Evolutionary conservation across 2,329 filamentous ascomycete genomes (phyloP).

Genomic region (Fusarium concolor): DNA sequence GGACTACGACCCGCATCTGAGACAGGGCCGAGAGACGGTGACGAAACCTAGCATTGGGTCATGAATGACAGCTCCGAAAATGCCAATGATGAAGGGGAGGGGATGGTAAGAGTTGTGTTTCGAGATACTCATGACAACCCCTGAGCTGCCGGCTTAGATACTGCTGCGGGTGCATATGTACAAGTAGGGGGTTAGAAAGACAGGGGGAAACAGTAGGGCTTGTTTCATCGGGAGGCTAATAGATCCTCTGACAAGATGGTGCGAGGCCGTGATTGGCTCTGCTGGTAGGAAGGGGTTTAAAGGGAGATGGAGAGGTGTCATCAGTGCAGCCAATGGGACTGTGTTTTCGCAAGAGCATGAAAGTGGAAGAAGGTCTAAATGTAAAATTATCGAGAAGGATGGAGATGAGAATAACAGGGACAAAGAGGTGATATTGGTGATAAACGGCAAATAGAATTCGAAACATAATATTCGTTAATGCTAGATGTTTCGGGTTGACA

Average conservation of each 20-base stretch:
- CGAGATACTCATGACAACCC: constrained; percentile 17
- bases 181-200: constrained; percentile 34
- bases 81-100: constrained; percentile 4
- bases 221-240: constrained; percentile 45
- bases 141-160: constrained; percentile 30
- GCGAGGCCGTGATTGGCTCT: constrained; percentile 37
- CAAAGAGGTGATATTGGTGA: not conserved
- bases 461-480: not conserved
- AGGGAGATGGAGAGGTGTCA: constrained; percentile 28
- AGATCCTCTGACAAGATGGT: constrained; percentile 38
- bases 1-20: constrained; percentile 15
- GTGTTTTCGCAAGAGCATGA: constrained; percentile 2
- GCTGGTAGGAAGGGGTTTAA: constrained; percentile 8
- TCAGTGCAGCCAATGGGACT: constrained; percentile 26
- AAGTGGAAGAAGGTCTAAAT: constrained; percentile 7
- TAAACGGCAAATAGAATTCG: not conserved
- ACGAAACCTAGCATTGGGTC: not conserved
- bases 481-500: not conserved
- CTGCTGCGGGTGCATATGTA: constrained; percentile 33
- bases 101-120: constrained; percentile 26
- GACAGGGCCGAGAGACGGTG: constrained; percentile 17
- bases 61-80: constrained; percentile 9
- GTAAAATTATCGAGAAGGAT: not conserved
- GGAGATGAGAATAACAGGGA: not conserved
- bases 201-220: constrained; percentile 39